Evolutionary conservation across 257 asterid species (phyloP).

Genomic region (Ilex asprella): DNA sequence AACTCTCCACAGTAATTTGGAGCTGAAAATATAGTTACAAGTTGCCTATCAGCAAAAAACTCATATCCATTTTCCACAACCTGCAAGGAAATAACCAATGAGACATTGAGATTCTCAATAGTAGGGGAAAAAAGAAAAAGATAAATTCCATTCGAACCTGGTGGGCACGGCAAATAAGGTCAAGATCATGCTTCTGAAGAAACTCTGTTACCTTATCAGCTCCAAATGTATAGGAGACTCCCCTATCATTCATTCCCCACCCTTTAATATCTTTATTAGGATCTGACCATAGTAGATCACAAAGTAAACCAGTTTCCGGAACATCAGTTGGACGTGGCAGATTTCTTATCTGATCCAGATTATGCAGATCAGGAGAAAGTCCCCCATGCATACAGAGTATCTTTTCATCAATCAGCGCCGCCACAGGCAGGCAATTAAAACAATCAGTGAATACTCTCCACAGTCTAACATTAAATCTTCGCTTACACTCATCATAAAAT

Average conservation of each 20-base stretch:
- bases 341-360: constrained; percentile 24
- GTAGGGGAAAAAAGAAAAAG: too few relatives aligned
- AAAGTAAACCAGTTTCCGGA: constrained; percentile 16
- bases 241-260: constrained; percentile 31
- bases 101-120: too few relatives aligned
- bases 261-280: constrained; percentile 25
- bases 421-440: constrained; percentile 10
- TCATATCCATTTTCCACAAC: constrained; percentile 82
- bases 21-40: constrained; percentile 73
- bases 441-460: neutral
- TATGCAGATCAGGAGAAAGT: constrained; percentile 25
- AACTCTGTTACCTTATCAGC: constrained; percentile 21
- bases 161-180: constrained; percentile 31
- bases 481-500: constrained; percentile 18
- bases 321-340: constrained; percentile 28
- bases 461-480: constrained; percentile 19
- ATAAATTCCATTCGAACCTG: constrained; percentile 12
- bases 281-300: constrained; percentile 27
- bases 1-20: constrained; percentile 84
- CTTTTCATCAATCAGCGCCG: constrained; percentile 24
- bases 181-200: constrained; percentile 26
- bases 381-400: constrained; percentile 33
- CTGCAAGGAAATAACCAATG: too few relatives aligned
- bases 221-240: constrained; percentile 28
- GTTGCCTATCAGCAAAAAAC: constrained; percentile 75